Percentiles rank a stretch among this genome's conserved stretches.
Evolutionary conservation across 331 rosid species (phyloP).

Genomic region (Quercus lobata): DNA sequence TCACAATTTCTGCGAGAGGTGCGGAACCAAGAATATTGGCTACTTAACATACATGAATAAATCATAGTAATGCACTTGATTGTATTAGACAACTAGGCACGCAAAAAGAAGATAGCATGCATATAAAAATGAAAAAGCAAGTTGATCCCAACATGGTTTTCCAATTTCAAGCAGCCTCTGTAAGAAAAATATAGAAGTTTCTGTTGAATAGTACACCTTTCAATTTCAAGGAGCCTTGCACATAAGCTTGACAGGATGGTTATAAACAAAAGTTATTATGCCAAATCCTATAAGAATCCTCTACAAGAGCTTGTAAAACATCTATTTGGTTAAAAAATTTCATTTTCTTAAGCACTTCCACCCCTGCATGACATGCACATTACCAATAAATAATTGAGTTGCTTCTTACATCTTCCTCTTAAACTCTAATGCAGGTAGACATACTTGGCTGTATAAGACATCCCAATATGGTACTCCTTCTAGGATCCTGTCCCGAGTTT

Average conservation of each 20-base stretch:
- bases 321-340: not conserved
- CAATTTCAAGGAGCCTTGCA: too few relatives aligned
- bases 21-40: constrained; percentile 12
- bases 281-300: not conserved
- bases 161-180: too few relatives aligned
- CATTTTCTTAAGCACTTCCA: not conserved
- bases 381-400: not conserved
- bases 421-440: constrained; percentile 61
- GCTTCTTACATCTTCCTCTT: not conserved
- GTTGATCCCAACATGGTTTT: too few relatives aligned
- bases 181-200: too few relatives aligned
- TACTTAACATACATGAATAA: constrained; percentile 14
- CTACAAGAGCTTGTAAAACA: not conserved
- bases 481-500: too few relatives aligned
- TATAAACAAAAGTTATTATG: too few relatives aligned
- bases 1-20: constrained; percentile 93
- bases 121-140: too few relatives aligned
- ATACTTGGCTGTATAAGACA: constrained; percentile 58
- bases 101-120: too few relatives aligned
- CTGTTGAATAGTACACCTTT: too few relatives aligned
- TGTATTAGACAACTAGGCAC: not conserved
- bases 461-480: too few relatives aligned
- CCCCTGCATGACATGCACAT: too few relatives aligned
- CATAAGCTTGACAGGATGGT: too few relatives aligned
- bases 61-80: not conserved